A percentile compares a stretch with the other conserved stretches of the same genome.
phyloP scores from a whole-genome alignment of 805 yeast genomes.

The Candida odintsovae region DNA sequence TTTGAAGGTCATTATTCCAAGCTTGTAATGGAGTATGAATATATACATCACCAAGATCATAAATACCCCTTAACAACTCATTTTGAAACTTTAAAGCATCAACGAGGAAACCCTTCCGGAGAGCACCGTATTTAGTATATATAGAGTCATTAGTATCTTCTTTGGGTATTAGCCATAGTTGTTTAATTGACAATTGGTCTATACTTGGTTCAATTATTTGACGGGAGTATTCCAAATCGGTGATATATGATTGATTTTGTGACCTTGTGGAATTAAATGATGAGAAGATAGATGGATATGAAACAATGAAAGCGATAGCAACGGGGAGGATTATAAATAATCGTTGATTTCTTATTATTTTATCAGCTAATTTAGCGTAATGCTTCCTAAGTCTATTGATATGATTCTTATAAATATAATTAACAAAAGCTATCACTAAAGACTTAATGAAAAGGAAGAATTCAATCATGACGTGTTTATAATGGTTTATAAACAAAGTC shows the following conservation, averaged over 20 bases:
- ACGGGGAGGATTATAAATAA: conserved; percentile 44
- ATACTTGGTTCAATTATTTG: not conserved
- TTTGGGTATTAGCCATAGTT: conserved; percentile 17
- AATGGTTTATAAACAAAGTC: too few relatives aligned
- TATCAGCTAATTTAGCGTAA: conserved; percentile 19
- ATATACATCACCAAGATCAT: conserved; percentile 3
- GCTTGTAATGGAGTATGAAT: conserved; percentile 37
- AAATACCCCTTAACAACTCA: conserved; percentile 21
- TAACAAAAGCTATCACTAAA: conserved; percentile 10
- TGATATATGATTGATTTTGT: conserved; percentile 12
- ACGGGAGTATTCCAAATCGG: conserved; percentile 8
- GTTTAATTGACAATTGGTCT: conserved; percentile 20
- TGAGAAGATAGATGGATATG: conserved; percentile 43
- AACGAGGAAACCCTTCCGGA: conserved; percentile 31
- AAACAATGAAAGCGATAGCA: conserved; percentile 37
- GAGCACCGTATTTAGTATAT: conserved; percentile 19
- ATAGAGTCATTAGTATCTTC: conserved; percentile 2
- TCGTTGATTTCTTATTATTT: conserved; percentile 33
- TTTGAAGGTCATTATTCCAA: conserved; percentile 33
- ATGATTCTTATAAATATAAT: conserved; percentile 12
- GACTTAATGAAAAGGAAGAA: conserved; percentile 17
- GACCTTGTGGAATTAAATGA: conserved; percentile 24
- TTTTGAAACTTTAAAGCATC: conserved; percentile 32
- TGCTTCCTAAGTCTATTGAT: conserved; percentile 13
- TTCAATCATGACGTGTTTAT: conserved; percentile 15